A percentile compares a stretch with the other conserved stretches of the same genome.
Evolutionary conservation across 2,329 filamentous ascomycete genomes (phyloP).

Genomic region (Stachybotrys elegans): DNA sequence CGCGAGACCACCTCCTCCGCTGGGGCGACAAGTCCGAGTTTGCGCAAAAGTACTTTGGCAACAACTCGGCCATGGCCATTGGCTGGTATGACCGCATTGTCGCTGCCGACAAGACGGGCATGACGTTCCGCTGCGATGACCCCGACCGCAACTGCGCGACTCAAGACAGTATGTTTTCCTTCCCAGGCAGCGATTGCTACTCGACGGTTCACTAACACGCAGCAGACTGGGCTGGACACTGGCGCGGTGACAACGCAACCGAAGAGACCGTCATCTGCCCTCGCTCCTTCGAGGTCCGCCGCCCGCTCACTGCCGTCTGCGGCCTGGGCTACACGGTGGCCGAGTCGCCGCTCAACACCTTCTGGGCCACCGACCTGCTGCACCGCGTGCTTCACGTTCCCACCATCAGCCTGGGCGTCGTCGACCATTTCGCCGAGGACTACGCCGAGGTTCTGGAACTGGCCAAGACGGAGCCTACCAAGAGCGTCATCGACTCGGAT

Average conservation of each 20-base stretch:
- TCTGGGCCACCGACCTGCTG: constrained; percentile 62
- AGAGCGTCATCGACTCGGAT: constrained; percentile 53
- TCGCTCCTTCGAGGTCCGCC: constrained; percentile 53
- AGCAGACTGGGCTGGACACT: constrained; percentile 62
- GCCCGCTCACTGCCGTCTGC: constrained; percentile 55
- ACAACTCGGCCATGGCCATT: constrained; percentile 50
- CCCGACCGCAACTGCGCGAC: constrained; percentile 58
- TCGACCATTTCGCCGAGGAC: constrained; percentile 58
- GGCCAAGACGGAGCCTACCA: constrained; percentile 40
- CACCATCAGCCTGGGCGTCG: constrained; percentile 50
- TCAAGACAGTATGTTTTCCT: constrained; percentile 31
- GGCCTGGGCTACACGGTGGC: constrained; percentile 58
- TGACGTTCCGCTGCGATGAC: constrained; percentile 65
- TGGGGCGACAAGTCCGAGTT: constrained; percentile 53
- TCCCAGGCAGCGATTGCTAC: background rate
- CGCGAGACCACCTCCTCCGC: constrained; percentile 55
- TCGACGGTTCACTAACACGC: background rate
- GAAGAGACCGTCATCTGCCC: constrained; percentile 66
- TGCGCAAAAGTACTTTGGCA: constrained; percentile 63
- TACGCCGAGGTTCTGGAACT: constrained; percentile 51
- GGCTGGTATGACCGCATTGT: constrained; percentile 60
- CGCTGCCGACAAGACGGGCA: constrained; percentile 48
- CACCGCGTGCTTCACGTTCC: constrained; percentile 63
- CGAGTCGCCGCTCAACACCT: constrained; percentile 49
- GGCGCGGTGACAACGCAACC: constrained; percentile 60